These are phyloP conservation scores for Sordariomycetes sp. DNA, from an alignment of 2,329 filamentous ascomycete genomes.

Conservation along the genomic window DNA sequence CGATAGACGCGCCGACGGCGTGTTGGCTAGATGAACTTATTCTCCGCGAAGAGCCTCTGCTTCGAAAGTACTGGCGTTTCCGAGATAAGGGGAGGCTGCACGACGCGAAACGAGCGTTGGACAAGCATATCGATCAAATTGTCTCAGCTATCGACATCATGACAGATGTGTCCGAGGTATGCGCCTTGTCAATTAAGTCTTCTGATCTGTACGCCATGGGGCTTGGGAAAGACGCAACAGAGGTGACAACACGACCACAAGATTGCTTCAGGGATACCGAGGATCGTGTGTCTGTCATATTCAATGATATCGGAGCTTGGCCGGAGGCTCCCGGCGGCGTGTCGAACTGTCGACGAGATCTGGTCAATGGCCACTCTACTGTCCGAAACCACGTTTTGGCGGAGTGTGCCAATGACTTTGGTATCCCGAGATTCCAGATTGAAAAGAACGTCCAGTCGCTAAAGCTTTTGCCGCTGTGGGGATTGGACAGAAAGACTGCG, in stretches of 20 bases:
- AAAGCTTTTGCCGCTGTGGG: constrained; percentile 45
- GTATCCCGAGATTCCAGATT: constrained; percentile 44
- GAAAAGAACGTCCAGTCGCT: constrained; percentile 45
- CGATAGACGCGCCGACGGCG: constrained; percentile 36
- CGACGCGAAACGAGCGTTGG: constrained; percentile 31
- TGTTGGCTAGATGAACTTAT: constrained; percentile 41
- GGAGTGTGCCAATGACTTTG: constrained; percentile 45
- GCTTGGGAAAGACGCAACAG: constrained; percentile 28
- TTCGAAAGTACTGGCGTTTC: constrained; percentile 33
- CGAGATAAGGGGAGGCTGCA: constrained; percentile 31
- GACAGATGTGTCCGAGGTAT: constrained; percentile 26
- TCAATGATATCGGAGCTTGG: constrained; percentile 43
- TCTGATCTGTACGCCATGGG: constrained; percentile 32
- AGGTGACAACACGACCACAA: constrained; percentile 26
- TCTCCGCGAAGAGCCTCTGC: constrained; percentile 32
- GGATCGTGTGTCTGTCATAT: constrained; percentile 39
- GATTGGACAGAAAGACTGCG: constrained; percentile 40
- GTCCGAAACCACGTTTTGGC: constrained; percentile 46
- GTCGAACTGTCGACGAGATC: constrained; percentile 43
- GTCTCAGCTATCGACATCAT: constrained; percentile 25
- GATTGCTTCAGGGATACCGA: constrained; percentile 35
- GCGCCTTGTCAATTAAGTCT: constrained; percentile 26
- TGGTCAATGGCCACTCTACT: constrained; percentile 42
- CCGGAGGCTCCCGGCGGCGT: constrained; percentile 44
- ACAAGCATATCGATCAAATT: constrained; percentile 23